These are phyloP conservation scores for Lactarius akahatsu DNA, from an alignment of 768 basidiomycete genomes.

Conservation along the genomic window DNA sequence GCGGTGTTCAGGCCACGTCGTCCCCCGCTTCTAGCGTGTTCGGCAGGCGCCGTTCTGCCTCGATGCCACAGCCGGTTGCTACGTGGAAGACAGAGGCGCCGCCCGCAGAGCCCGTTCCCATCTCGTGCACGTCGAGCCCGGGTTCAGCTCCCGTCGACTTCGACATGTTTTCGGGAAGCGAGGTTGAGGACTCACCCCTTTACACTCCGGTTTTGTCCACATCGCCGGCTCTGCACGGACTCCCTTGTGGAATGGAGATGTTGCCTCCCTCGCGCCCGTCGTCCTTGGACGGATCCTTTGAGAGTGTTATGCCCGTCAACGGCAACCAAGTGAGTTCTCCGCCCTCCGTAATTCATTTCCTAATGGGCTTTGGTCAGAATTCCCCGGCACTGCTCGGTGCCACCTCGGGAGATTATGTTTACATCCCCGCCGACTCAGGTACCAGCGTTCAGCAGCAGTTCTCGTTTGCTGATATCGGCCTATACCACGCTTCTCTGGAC, in stretches of 20 bases:
- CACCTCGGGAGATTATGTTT: conserved; percentile 17
- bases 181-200: conserved; percentile 20
- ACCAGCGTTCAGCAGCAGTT: conserved; percentile 12
- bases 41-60: conserved; percentile 27
- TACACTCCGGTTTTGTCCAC: conserved; percentile 20
- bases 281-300: neutral
- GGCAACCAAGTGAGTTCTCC: conserved; percentile 17
- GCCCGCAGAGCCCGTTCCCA: conserved; percentile 2
- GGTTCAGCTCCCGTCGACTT: conserved; percentile 15
- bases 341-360: neutral
- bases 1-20: neutral
- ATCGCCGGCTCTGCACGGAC: conserved; percentile 7
- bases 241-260: conserved; percentile 14
- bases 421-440: conserved; percentile 12
- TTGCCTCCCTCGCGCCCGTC: conserved; percentile 7
- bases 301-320: neutral
- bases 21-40: neutral
- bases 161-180: conserved; percentile 24
- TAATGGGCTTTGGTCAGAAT: neutral
- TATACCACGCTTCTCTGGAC: conserved; percentile 24
- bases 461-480: conserved; percentile 19
- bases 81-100: neutral
- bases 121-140: conserved; percentile 27
- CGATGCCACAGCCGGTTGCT: conserved; percentile 26
- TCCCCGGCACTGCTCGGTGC: conserved; percentile 8